These are phyloP conservation scores for Cryphonectria japonica DNA, from an alignment of 2,329 filamentous ascomycete species.

Conservation along the genomic window DNA sequence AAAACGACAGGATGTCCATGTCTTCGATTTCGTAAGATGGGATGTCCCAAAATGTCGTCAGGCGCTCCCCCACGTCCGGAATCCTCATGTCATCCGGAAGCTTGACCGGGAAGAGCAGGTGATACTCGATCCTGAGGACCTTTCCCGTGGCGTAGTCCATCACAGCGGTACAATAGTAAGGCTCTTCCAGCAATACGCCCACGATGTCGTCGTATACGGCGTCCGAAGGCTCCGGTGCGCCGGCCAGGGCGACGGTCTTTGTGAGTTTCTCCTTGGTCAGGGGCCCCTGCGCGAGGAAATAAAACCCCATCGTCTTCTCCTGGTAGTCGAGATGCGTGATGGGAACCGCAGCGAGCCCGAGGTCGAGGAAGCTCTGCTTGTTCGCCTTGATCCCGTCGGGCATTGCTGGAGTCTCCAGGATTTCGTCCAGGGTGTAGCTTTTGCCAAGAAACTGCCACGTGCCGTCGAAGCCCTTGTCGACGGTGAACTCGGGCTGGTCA, in stretches of 20 bases:
- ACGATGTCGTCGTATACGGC: constrained; percentile 18
- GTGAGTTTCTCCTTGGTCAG: constrained; percentile 20
- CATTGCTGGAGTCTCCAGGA: constrained; percentile 22
- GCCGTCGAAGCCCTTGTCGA: constrained; percentile 22
- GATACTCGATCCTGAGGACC: constrained; percentile 25
- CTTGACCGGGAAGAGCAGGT: constrained; percentile 29
- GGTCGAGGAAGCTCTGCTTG: constrained; percentile 13
- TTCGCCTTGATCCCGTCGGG: constrained; percentile 24
- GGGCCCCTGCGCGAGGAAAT: constrained; percentile 26
- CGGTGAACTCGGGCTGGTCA: constrained; percentile 27
- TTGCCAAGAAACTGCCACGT: constrained; percentile 22
- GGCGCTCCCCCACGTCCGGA: constrained; percentile 19
- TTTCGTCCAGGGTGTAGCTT: constrained; percentile 3
- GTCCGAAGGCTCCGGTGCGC: constrained; percentile 23
- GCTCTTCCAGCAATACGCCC: constrained; percentile 23
- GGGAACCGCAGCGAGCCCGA: constrained; percentile 14
- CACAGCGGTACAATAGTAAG: constrained; percentile 23
- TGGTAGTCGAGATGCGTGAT: constrained; percentile 22
- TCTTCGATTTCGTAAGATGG: constrained; percentile 26
- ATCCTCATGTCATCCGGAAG: constrained; percentile 27
- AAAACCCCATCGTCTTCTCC: constrained; percentile 15
- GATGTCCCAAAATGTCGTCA: constrained; percentile 24
- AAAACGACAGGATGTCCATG: constrained; percentile 26
- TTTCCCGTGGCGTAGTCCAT: constrained; percentile 25
- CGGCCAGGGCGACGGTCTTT: constrained; percentile 20